Evolutionary conservation across 179 eudicot genomes (phyloP), one percentile per base, ranked within the genome.

Genomic region (Amaranthus tricolor): DNA sequence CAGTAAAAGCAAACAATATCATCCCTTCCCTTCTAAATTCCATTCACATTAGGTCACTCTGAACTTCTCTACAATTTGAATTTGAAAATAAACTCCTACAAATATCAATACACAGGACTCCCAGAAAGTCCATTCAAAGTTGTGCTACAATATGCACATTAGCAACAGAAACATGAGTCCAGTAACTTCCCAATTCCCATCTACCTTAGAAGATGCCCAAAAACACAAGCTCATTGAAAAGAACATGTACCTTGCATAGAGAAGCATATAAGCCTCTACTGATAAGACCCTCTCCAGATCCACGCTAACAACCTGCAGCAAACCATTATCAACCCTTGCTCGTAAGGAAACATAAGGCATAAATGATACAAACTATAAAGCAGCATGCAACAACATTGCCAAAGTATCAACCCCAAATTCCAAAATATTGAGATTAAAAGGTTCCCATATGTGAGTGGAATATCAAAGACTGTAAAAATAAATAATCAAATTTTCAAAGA

Each of bases 201-300:
- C 21, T 20, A 62, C 49, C 1, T 45, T n/a, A 52, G 58, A 45
- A 4, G n/a, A 15, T 8, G 48, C 40, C 40, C 31, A 7, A 21
- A 7, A 66, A 57, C 31, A 59, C 61, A 10, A 24, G 45, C 77
- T 49, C 31, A 11, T 51, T 50, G 40, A 15, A 19, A 5, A 2
- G 53, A 51, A 73, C 65, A 3, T 40, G 7, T 86, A 94, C 97
- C 98, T 90, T 6, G 97, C 86, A 80, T 94, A 94, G 15, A 94
- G 83, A 73, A 94, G 96, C 89, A 94, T 92, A 81, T 94, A 94
- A 49, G 98, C 98, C 53, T 88, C 89, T 78, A 88, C 84, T 24
- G 88, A 73, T 71, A 94, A 84, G 73, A 94, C 98, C 11, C 76
- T 86, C 68, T 82, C 88, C 79, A 86, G 80, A 52, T 85, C 91